Conservation (phyloP, 1,139 yeast species). For the Arxiozyma slooffiae region DNA sequence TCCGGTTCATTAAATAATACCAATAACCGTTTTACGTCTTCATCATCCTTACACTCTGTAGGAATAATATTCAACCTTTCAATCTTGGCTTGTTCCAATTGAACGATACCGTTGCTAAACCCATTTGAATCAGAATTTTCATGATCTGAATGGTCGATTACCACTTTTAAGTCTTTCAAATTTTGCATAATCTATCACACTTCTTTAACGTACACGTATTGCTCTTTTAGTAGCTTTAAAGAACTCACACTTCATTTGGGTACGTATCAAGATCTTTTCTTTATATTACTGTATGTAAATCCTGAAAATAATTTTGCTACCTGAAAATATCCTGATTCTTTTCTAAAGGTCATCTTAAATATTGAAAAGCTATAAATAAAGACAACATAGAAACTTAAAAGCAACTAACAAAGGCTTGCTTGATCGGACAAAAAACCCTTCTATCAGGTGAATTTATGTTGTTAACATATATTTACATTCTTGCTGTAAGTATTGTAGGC, state of each 20-base stretch:
- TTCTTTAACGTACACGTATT: not conserved
- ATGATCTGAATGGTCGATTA: not conserved
- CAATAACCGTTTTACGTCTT: conserved; percentile 44
- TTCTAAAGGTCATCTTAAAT: not conserved
- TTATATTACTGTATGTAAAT: not conserved
- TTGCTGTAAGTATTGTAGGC: not conserved
- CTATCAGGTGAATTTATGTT: no score
- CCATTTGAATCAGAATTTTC: not conserved
- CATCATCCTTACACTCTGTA: conserved; percentile 56
- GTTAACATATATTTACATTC: no score
- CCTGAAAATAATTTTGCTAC: not conserved
- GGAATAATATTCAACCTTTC: conserved; percentile 14
- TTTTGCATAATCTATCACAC: not conserved
- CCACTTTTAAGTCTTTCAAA: not conserved
- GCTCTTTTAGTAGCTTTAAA: no score
- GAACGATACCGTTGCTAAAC: conserved; percentile 11
- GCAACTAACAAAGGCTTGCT: not conserved
- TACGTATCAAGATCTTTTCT: not conserved
- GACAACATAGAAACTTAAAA: no score
- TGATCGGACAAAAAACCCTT: no score
- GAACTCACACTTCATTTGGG: not conserved
- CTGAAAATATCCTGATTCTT: no score
- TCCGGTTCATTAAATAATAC: conserved; percentile 49
- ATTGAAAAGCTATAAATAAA: no score
- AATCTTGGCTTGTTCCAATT: not conserved